phyloP scores from a whole-genome alignment of 805 yeast species.

The Barnettozyma populi region DNA sequence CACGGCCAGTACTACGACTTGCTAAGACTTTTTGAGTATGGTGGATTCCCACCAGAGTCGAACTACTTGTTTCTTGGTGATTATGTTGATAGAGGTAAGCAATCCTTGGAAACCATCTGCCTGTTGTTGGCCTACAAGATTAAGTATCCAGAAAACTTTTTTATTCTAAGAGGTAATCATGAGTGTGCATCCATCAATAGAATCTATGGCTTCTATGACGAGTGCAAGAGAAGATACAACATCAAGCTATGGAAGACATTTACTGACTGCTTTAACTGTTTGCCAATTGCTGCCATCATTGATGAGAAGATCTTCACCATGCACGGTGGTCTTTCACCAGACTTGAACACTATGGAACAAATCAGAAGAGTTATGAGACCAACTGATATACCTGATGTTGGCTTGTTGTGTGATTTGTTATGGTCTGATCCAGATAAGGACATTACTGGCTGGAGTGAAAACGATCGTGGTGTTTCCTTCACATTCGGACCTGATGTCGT shows the following conservation, averaged over 20 bases:
- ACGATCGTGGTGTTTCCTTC: slow-evolving; percentile 97
- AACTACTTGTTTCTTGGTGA: slow-evolving; percentile 94
- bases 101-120: slow-evolving; percentile 93
- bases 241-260: slow-evolving; percentile 98
- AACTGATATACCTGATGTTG: slow-evolving; percentile 97
- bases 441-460: slow-evolving; percentile 98
- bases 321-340: slow-evolving; percentile 99
- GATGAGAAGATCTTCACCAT: slow-evolving; percentile 97
- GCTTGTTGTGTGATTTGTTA: slow-evolving; percentile 88
- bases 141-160: slow-evolving; percentile 96
- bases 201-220: slow-evolving; percentile 97
- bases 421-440: slow-evolving; percentile 99
- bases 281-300: slow-evolving; percentile 97
- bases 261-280: slow-evolving; percentile 96
- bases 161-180: slow-evolving; percentile 95
- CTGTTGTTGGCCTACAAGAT: slow-evolving; percentile 91
- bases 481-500: slow-evolving; percentile 99
- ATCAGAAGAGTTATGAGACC: slow-evolving; percentile 99
- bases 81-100: slow-evolving; percentile 98
- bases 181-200: slow-evolving; percentile 98
- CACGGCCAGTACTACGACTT: slow-evolving; percentile 98
- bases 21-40: slow-evolving; percentile 91
- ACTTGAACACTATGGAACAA: slow-evolving; percentile 96
- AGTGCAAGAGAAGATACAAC: slow-evolving; percentile 96
- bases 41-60: slow-evolving; percentile 99